Percentiles rank a stretch among this genome's conserved stretches.
Conservation (phyloP, 2,329 filamentous ascomycete species). For the Cladosporium phlei region DNA sequence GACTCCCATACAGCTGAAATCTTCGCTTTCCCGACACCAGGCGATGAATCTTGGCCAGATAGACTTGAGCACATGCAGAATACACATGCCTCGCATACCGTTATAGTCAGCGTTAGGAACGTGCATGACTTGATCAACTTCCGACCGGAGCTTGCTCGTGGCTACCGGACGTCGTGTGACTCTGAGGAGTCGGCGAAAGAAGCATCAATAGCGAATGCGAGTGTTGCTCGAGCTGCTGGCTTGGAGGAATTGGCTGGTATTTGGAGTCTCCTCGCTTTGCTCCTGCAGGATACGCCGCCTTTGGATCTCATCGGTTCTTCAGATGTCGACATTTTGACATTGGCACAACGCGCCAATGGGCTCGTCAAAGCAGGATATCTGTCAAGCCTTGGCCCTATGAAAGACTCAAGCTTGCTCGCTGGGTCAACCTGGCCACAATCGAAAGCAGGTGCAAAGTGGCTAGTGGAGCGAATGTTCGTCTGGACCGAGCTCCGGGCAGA, state of each 20-base stretch:
- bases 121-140: constrained; percentile 69
- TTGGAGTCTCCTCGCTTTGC: constrained; percentile 75
- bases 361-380: too few relatives aligned
- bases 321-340: constrained; percentile 60
- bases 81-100: constrained; percentile 48
- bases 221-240: constrained; percentile 67
- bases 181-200: constrained; percentile 50
- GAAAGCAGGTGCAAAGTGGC: constrained; percentile 48
- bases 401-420: not conserved
- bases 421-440: constrained; percentile 31
- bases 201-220: constrained; percentile 79
- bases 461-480: constrained; percentile 54
- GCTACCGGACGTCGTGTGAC: constrained; percentile 80
- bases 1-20: not conserved
- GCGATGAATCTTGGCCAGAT: constrained; percentile 17
- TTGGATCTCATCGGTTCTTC: constrained; percentile 41
- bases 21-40: not conserved
- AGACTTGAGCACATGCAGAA: constrained; percentile 10
- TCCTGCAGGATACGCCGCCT: constrained; percentile 70
- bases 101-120: constrained; percentile 69
- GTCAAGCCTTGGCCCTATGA: constrained; percentile 30
- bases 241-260: constrained; percentile 69
- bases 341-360: constrained; percentile 58
- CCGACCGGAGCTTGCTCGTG: constrained; percentile 68
- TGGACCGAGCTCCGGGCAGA: constrained; percentile 59